phyloP scores from a whole-genome alignment of 2,329 filamentous ascomycete genomes.

The Macrophomina phaseolina region DNA sequence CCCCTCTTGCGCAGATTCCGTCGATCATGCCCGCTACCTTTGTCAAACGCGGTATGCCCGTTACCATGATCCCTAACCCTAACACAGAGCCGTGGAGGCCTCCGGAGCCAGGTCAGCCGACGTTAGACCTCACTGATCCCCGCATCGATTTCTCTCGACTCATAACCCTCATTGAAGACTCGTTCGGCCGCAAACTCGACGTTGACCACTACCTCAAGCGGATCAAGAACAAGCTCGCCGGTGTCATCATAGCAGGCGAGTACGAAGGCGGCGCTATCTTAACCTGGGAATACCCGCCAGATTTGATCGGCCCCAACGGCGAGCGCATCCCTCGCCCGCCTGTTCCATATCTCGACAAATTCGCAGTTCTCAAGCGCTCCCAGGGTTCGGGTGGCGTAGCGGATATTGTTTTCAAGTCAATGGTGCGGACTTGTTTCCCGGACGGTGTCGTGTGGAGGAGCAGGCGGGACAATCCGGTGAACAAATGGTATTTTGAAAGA shows the following conservation, averaged over 20 bases:
- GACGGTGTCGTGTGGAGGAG: conserved; percentile 91
- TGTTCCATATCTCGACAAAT: conserved; percentile 96
- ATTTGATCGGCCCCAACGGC: conserved; percentile 45
- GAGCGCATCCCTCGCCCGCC: conserved; percentile 61
- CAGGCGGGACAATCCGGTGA: conserved; percentile 89
- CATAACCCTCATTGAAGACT: conserved; percentile 89
- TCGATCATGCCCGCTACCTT: conserved; percentile 71
- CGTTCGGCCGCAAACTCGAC: conserved; percentile 84
- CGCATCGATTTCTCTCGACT: conserved; percentile 83
- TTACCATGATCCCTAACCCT: conserved; percentile 81
- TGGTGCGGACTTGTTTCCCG: conserved; percentile 89
- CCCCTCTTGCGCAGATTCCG: conserved; percentile 35
- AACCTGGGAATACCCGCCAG: conserved; percentile 82
- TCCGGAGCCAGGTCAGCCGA: conserved; percentile 63
- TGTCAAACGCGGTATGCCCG: conserved; percentile 87
- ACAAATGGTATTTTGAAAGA: conserved; percentile 99
- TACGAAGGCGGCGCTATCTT: conserved; percentile 95
- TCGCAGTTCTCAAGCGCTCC: conserved; percentile 85
- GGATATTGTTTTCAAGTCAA: conserved; percentile 94
- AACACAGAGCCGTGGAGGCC: conserved; percentile 70
- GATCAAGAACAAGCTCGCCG: conserved; percentile 81
- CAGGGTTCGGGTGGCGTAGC: conserved; percentile 93
- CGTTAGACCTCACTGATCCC: conserved; percentile 76
- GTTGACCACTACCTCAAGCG: conserved; percentile 80
- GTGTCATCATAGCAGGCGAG: conserved; percentile 91